A percentile compares a stretch with the other conserved stretches of the same genome.
Evolutionary conservation across 2,329 filamentous ascomycete species (phyloP).

Genomic region (Calonectria pseudoreteaudii): DNA sequence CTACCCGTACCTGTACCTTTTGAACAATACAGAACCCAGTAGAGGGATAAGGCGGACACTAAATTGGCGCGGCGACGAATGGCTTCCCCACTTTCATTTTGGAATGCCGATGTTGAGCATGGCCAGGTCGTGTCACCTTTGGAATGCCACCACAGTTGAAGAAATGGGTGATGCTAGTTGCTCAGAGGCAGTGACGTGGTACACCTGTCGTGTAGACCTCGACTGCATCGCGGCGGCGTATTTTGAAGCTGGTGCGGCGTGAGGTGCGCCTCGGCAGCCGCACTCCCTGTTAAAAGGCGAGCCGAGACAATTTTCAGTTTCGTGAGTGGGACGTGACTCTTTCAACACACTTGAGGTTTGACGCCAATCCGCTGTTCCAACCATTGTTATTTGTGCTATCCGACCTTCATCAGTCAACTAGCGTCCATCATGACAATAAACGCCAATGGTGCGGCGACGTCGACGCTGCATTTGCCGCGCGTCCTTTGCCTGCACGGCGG

Average conservation of each 20-base stretch:
- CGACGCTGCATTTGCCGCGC: constrained; percentile 62
- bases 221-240: not conserved
- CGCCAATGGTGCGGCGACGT: constrained; percentile 12
- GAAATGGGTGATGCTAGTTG: not conserved
- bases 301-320: not conserved
- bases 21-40: not conserved
- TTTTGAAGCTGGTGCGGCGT: not conserved
- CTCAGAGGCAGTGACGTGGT: not conserved
- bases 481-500: constrained; percentile 87
- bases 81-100: not conserved
- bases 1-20: not conserved
- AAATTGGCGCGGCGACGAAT: not conserved
- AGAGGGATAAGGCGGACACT: not conserved
- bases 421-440: constrained; percentile 1
- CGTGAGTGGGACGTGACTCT: not conserved
- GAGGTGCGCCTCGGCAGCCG: not conserved
- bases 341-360: not conserved
- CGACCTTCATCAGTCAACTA: not conserved
- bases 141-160: not conserved
- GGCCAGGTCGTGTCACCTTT: not conserved
- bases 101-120: not conserved
- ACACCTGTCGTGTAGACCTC: not conserved
- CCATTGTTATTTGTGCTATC: not conserved
- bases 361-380: not conserved
- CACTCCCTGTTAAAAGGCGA: not conserved